Evolutionary conservation across 768 basidiomycete species (phyloP), one percentile per base, ranked within the genome.

Genomic region (Tulasnella sp.): DNA sequence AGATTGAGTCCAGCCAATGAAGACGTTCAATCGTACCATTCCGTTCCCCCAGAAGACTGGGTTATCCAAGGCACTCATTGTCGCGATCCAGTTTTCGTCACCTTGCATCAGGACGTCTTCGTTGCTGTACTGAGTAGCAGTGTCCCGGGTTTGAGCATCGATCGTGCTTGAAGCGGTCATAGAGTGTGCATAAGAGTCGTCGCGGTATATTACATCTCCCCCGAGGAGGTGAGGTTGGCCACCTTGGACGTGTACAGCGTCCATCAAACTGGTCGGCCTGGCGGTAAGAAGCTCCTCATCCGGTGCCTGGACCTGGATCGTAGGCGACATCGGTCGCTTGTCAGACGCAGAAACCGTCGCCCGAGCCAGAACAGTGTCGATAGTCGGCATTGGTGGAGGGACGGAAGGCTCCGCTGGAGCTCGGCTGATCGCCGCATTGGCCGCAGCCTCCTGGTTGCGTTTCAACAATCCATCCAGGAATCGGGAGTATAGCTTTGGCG

Each of bases 401-500:
- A 41, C 67, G 5, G 37, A n/a, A 22, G 41, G 37, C n/a, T 29
- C 32, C n/a, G 32, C 32, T 11, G 34, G 40, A 8, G 67, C 32
- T 68, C 34, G 67, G 70, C 35, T 36, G 7, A 22, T 5, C 12
- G 44, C n/a, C 26, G 29, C 52, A 17, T 37, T 72, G 37, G 26
- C 63, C 11, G 72, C 64, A 64, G 62, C 59, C 40, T 74, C 71
- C 47, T 74, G 36, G 62, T 73, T 75, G 41, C 75, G 73, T 71
- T 85, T 85, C 36, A 86, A 85, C 34, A 92, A 81, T n/a, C 88
- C 83, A 0, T 88, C 86, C 7, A 93, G 84, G 83, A 93, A 93
- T 16, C 90, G 86, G 14, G 91, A 89, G 76, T 92, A 91, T 39
- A 92, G 82, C 75, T 87, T 89, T 1, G 90, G 91, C 0, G 90